Evolutionary conservation across 2,329 filamentous ascomycete genomes (phyloP), one percentile per base, ranked within the genome.

Genomic region (Penicillium sp.): DNA sequence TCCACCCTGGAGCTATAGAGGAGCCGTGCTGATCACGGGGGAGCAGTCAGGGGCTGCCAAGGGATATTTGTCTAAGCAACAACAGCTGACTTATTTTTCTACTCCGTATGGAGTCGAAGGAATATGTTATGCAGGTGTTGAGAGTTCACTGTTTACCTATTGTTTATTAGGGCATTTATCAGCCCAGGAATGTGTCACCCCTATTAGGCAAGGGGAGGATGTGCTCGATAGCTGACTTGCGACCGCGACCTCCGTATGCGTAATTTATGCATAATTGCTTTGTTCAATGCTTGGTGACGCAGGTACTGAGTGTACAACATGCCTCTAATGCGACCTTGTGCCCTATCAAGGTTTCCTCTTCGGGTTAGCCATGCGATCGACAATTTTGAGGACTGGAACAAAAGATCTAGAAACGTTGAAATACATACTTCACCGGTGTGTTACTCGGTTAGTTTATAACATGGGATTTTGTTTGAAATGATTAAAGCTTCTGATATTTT

Each of bases 101-200:
- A 54, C 52, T 52, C 25, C 15, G 15, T 18, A 18, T 18, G 15
- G 15, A 18, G 20, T 23, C 40, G 54, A 56, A 56, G 46, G 39
- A 52, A 55, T 57, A 49, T 32, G 6, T 9, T 55, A 49, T 32
- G 6, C 8, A 23, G 44, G 33, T 1, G 23, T 8, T 39, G n/a
- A 39, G 15, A 46, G 47, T 48, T 50, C 24, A 46, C 37, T 51
- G 43, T 49, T 55, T 42, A 53, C 43, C 33, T 40, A 23, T 40
- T 54, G 49, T 47, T 55, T 42, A 39, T 40, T 37, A 32, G 32
- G 7, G 20, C 20, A 23, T 4, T 4, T 18, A 7, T 39, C 15
- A 23, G 32, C 25, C 47, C 33, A 33, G 32, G 52, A 55, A 55
- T 53, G 52, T 53, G 54, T 57, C 54, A 57, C 18, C 8, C 32